phyloP scores from a whole-genome alignment of 2,329 filamentous ascomycete species.

The Scytalidium sp. region DNA sequence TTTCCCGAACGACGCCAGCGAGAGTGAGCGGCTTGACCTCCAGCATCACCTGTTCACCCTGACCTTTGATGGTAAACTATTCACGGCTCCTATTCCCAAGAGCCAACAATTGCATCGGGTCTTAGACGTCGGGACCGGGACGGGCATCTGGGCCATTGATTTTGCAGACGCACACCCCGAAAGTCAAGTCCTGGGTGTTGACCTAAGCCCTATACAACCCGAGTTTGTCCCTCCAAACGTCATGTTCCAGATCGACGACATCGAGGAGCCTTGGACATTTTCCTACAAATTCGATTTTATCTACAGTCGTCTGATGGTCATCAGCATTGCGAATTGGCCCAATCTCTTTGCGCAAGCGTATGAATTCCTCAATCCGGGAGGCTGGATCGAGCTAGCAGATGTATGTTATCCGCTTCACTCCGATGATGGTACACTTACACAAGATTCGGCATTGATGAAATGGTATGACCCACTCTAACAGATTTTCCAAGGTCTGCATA shows the following conservation, averaged over 20 bases:
- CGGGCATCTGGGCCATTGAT: constrained; percentile 18
- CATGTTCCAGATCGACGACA: constrained; percentile 54
- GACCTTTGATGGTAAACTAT: constrained; percentile 29
- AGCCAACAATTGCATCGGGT: constrained; percentile 14
- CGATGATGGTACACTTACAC: constrained; percentile 29
- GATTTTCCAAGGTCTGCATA: no score
- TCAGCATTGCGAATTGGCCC: constrained; percentile 11
- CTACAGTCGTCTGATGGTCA: constrained; percentile 39
- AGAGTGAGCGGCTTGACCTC: constrained; percentile 26
- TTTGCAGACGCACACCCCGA: constrained; percentile 18
- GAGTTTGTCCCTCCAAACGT: constrained; percentile 52
- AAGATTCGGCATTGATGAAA: constrained; percentile 7
- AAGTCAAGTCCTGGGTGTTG: constrained; percentile 27
- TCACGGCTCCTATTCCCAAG: constrained; percentile 20
- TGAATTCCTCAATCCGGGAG: constrained; percentile 21
- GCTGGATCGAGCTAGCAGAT: constrained; percentile 31
- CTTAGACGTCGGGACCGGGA: constrained; percentile 18
- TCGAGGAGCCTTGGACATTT: constrained; percentile 54
- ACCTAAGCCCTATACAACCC: constrained; percentile 37
- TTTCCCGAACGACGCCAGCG: constrained; percentile 10
- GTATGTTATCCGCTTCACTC: constrained; percentile 18
- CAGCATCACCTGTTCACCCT: constrained; percentile 34
- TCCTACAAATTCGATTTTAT: constrained; percentile 57
- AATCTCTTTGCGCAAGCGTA: constrained; percentile 10
- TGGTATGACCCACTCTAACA: no score